Conservation (phyloP, 805 yeast genomes). For the Hanseniaspora guilliermondii region DNA sequence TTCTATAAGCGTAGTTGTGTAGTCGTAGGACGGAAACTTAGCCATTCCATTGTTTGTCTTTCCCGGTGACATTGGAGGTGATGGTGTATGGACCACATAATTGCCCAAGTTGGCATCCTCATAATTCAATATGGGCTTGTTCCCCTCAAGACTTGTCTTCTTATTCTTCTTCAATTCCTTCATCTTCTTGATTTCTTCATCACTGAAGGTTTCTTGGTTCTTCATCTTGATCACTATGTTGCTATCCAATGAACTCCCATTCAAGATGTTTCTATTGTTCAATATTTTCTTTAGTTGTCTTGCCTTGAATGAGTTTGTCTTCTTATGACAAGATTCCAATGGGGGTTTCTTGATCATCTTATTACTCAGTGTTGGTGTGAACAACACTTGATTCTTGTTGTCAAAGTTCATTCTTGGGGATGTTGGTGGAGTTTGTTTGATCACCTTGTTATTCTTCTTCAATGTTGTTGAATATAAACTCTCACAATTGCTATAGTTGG, state of each 20-base stretch:
- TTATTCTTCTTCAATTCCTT: not conserved
- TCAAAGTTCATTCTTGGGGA: constrained; percentile 14
- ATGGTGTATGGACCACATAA: constrained; percentile 7
- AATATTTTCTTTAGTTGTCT: constrained; percentile 26
- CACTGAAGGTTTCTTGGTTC: not conserved
- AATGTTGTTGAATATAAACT: constrained; percentile 8
- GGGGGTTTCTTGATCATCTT: constrained; percentile 24
- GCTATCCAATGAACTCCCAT: constrained; percentile 17
- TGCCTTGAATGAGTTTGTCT: constrained; percentile 29
- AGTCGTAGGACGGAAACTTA: constrained; percentile 3
- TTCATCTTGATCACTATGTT: constrained; percentile 9
- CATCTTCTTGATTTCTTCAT: not conserved
- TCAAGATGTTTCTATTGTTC: constrained; percentile 24
- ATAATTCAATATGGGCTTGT: not conserved
- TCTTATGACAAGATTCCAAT: constrained; percentile 21
- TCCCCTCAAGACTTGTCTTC: not conserved
- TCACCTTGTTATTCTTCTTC: not conserved
- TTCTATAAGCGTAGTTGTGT: constrained; percentile 9
- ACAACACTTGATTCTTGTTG: constrained; percentile 15
- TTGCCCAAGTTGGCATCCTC: not conserved
- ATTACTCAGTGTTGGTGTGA: constrained; percentile 23
- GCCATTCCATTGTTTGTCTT: constrained; percentile 1
- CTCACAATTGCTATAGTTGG: constrained; percentile 13
- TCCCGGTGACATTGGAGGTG: constrained; percentile 12
- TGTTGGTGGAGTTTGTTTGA: constrained; percentile 16